These are phyloP conservation scores for Tulasnella sp. DNA, from an alignment of 768 basidiomycete genomes.

Conservation along the genomic window DNA sequence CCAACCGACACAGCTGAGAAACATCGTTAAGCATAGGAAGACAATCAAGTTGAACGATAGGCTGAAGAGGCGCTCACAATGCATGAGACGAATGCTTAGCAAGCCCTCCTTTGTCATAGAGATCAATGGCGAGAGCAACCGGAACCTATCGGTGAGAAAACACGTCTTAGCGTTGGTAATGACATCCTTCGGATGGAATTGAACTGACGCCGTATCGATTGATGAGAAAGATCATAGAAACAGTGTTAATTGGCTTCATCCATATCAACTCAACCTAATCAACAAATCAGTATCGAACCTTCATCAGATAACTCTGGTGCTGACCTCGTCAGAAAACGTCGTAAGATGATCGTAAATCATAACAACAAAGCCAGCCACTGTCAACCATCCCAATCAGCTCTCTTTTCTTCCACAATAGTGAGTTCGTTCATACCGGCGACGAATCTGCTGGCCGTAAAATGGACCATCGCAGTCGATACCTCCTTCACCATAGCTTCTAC, in stretches of 20 bases:
- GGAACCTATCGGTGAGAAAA: slow-evolving; percentile 1
- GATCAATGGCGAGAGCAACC: slow-evolving; percentile 1
- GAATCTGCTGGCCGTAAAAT: slow-evolving; percentile 6
- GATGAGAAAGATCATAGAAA: slow-evolving; percentile 9
- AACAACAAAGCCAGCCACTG: slow-evolving; percentile 13
- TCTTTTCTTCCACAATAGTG: no score
- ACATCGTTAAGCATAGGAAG: background rate
- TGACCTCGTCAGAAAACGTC: slow-evolving; percentile 9
- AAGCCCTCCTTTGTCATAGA: slow-evolving; percentile 7
- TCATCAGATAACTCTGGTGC: background rate
- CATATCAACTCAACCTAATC: slow-evolving; percentile 9
- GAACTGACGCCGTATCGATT: slow-evolving; percentile 12
- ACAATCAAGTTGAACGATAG: background rate
- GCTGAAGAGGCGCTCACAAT: background rate
- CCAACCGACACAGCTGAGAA: slow-evolving; percentile 3
- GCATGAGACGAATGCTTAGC: background rate
- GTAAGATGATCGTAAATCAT: slow-evolving; percentile 10
- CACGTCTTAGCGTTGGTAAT: no score
- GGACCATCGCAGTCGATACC: background rate
- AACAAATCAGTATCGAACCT: background rate
- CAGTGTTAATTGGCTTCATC: background rate
- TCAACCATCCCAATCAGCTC: background rate
- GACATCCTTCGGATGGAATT: no score
- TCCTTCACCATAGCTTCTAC: background rate
- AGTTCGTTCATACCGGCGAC: background rate